These are phyloP conservation scores for Fusarium metavorans DNA, from an alignment of 2,329 filamentous ascomycete species.

Conservation along the genomic window DNA sequence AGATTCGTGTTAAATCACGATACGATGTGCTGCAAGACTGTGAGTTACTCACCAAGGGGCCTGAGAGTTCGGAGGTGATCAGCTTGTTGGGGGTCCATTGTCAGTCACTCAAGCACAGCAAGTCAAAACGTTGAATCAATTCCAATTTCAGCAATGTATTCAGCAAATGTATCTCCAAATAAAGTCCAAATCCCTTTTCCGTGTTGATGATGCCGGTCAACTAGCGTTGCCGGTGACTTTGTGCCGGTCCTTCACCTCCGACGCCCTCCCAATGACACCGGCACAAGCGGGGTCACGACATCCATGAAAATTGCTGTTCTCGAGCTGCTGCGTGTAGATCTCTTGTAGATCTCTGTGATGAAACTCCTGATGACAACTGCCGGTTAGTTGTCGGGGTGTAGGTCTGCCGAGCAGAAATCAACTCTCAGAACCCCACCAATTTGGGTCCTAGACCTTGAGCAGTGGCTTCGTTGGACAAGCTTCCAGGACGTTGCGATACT, in stretches of 20 bases:
- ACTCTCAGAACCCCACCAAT: neutral
- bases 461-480: neutral
- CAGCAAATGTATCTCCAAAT: neutral
- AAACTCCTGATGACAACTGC: neutral
- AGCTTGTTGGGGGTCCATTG: neutral
- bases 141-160: neutral
- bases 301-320: neutral
- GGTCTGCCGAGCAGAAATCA: neutral
- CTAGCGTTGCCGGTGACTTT: neutral
- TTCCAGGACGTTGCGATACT: neutral
- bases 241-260: neutral
- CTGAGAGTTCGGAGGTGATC: neutral
- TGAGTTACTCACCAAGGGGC: neutral
- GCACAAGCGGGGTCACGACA: neutral
- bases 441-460: neutral
- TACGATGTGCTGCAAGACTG: neutral
- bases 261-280: neutral
- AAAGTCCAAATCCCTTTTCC: neutral
- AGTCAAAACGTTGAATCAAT: neutral
- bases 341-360: neutral
- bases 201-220: neutral
- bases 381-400: neutral
- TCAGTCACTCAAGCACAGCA: neutral
- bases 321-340: neutral
- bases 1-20: neutral